Base-by-base conservation (phyloP, 2,329 filamentous ascomycete species). In the Arthroderma sp. region DNA sequence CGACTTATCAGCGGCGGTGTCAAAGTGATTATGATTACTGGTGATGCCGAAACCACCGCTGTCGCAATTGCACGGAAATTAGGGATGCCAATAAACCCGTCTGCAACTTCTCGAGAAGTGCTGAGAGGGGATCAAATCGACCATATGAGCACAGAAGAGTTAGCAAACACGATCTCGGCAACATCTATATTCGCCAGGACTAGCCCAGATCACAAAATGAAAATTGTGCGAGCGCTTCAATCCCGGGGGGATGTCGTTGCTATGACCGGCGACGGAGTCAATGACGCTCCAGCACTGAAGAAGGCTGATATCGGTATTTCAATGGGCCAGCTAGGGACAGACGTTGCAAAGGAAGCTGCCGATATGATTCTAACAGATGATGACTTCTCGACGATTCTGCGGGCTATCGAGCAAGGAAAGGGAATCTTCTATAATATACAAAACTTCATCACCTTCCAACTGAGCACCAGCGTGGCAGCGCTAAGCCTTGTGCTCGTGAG, bases 391-490 rank as follows among this genome's bases (percentile, higher is more conserved):
- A 86, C 82, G 4, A 98, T 98, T 51, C 73, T 98, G 7, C 84
- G 81, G 48, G 91, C 91, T 29, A 98, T 98, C 50, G 91, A 98
- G 63, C 91, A 98, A 68, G 93, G 91, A 65, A 98, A 98, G 65
- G 91, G 88, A 45, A 98, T 98, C 54, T 98, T 98, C 67, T 94
- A 91, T 74, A 98, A 98, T 64, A 96, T 98, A 53, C 91, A 98
- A 61, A 98, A 98, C 65, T 98, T 98, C 67, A 75, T 98, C 51
- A 96, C 91, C 0, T 98, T 98, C 66, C 93, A 98, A 68, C 76
- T 98, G 47, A 95, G 88, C 64, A 98, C 91, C 40, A 95, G 87
- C 61, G 91, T 93, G 15, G 91, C 93, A 44, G 87, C 91, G 49
- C 71, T 98, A 53, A 86, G 84, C 47, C 73, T 98, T 44, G 91